A percentile compares a stretch with the other conserved stretches of the same genome.
Conservation (phyloP, 2,329 filamentous ascomycete species). For the Dendrostoma leiphaemia region DNA sequence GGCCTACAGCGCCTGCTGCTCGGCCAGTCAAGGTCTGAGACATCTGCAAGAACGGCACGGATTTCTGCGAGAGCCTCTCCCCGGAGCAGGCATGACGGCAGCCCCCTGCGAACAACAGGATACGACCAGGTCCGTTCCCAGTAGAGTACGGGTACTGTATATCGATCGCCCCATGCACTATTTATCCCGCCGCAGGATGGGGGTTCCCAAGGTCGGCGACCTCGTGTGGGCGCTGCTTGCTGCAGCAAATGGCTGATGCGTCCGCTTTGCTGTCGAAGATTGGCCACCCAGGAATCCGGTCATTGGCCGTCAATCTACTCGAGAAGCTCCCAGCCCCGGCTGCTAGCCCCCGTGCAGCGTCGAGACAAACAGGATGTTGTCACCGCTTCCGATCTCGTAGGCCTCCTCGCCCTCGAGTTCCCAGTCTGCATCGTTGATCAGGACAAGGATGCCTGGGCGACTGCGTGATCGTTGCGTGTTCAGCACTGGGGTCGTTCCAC, state of each 20-base stretch:
- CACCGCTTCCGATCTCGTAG: conserved; percentile 77
- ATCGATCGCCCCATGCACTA: too few relatives aligned
- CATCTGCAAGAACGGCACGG: not conserved
- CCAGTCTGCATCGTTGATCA: conserved; percentile 99
- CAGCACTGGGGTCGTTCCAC: not conserved
- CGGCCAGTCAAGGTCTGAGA: conserved; percentile 4
- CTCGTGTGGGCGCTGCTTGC: not conserved
- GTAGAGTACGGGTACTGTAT: too few relatives aligned
- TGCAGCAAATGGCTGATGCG: not conserved
- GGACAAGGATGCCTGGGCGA: conserved; percentile 88
- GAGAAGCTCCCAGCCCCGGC: not conserved
- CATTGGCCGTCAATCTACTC: not conserved
- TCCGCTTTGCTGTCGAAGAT: too few relatives aligned
- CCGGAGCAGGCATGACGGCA: conserved; percentile 7
- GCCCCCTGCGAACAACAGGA: not conserved
- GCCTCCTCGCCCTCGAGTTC: conserved; percentile 92
- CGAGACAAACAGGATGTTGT: conserved; percentile 94
- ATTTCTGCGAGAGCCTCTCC: not conserved
- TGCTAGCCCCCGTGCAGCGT: conserved; percentile 86
- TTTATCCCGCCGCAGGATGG: too few relatives aligned
- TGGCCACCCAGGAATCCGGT: not conserved
- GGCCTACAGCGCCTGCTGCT: not conserved
- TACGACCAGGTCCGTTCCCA: not conserved
- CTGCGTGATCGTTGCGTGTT: conserved; percentile 49
- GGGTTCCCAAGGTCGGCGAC: conserved; percentile 1